A percentile compares a stretch with the other conserved stretches of the same genome.
Conservation (phyloP, 176 grass and related monocot genomes). For the Eleusine indica region DNA sequence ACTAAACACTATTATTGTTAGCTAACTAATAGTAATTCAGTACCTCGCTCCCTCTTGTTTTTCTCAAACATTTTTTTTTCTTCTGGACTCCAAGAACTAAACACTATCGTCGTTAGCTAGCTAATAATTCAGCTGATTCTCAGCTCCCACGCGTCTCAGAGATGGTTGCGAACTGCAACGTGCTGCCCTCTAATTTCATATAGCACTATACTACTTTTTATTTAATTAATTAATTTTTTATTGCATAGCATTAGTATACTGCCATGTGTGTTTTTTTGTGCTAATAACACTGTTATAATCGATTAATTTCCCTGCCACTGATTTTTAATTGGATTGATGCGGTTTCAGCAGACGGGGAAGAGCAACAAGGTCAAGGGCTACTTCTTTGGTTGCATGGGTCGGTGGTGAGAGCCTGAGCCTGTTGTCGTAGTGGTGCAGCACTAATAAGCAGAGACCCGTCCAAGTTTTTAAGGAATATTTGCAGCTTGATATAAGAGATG, state of each 20-base stretch:
- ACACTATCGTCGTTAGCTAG: neutral
- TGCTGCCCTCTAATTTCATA: no score
- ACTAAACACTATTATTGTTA: no score
- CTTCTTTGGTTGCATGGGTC: slow-evolving; percentile 51
- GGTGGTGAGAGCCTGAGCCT: slow-evolving; percentile 13
- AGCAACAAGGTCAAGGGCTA: slow-evolving; percentile 38
- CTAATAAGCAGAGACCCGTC: neutral
- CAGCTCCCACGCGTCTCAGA: no score
- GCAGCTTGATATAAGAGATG: neutral
- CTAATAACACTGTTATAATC: no score
- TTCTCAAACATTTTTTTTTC: neutral
- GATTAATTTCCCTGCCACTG: no score
- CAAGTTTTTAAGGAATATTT: neutral
- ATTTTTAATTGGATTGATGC: neutral
- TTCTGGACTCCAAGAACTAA: neutral
- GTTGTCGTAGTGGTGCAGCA: neutral
- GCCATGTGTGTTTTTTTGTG: no score
- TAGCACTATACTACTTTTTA: no score
- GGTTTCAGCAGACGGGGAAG: neutral
- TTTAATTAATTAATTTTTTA: no score
- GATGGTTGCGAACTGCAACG: no score
- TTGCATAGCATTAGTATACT: no score
- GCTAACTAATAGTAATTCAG: no score
- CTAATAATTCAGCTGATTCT: no score
- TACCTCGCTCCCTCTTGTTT: neutral